These are phyloP conservation scores for Pyricularia pennisetigena DNA, from an alignment of 2,329 filamentous ascomycete genomes.

Conservation along the genomic window DNA sequence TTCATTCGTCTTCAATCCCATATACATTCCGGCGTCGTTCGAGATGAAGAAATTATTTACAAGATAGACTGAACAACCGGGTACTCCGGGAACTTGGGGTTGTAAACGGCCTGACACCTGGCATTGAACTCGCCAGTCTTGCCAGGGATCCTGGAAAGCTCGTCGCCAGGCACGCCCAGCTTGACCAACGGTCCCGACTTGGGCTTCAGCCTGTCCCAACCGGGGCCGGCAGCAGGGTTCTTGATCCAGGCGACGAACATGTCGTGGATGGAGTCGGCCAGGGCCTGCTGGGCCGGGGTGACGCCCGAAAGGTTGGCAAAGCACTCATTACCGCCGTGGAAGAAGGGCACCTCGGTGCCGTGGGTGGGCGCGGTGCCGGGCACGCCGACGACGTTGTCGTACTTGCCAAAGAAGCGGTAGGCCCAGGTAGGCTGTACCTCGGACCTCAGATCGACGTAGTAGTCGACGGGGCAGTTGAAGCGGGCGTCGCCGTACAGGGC, in stretches of 20 bases:
- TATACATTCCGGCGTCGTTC: not conserved
- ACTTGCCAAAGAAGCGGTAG: conserved; percentile 2
- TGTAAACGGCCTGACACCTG: not conserved
- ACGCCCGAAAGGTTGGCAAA: not conserved
- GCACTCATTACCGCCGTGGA: conserved; percentile 2
- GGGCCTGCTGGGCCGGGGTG: not conserved
- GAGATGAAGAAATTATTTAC: not conserved
- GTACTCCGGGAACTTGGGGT: not conserved
- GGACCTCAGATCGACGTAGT: not conserved
- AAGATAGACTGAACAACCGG: not conserved
- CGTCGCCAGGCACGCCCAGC: conserved; percentile 1
- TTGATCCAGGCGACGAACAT: conserved; percentile 2
- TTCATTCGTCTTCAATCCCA: not conserved
- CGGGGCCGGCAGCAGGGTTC: not conserved
- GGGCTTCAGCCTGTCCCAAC: conserved; percentile 1
- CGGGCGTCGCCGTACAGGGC: conserved; percentile 1
- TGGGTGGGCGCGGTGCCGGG: conserved; percentile 1
- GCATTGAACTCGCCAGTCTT: conserved; percentile 2
- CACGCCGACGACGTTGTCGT: conserved; percentile 3
- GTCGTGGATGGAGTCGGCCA: conserved; percentile 1
- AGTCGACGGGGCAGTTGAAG: conserved; percentile 4
- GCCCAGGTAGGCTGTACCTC: not conserved
- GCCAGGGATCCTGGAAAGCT: not conserved
- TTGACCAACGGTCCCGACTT: not conserved
- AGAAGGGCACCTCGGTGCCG: conserved; percentile 3